Evolutionary conservation across 75 land plant species (phyloP).

Genomic region (Ceratopteris richardii): DNA sequence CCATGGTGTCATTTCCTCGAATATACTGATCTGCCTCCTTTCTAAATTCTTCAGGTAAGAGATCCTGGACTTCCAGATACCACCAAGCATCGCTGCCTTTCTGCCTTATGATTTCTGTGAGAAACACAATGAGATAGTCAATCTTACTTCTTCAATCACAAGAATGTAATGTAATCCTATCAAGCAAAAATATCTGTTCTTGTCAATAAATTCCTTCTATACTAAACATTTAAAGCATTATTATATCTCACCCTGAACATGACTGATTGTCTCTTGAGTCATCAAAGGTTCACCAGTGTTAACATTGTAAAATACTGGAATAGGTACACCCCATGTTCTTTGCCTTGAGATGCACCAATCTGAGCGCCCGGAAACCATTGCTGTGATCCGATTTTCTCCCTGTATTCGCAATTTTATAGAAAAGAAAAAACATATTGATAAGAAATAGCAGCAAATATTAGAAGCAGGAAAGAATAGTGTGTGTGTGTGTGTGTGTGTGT

Average conservation of each 20-base stretch:
- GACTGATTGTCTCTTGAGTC: slow-evolving; percentile 67
- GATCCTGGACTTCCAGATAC: slow-evolving; percentile 74
- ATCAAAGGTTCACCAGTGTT: slow-evolving; percentile 76
- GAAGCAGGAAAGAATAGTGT: too few relatives aligned
- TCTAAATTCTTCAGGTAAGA: slow-evolving; percentile 74
- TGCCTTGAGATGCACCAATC: slow-evolving; percentile 99
- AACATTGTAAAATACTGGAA: slow-evolving; percentile 91
- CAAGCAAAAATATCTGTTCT: neutral
- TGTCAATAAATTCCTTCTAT: neutral
- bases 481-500: too few relatives aligned
- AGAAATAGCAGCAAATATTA: too few relatives aligned
- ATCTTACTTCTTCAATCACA: too few relatives aligned
- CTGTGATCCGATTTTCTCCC: slow-evolving; percentile 86
- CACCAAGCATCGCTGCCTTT: slow-evolving; percentile 99
- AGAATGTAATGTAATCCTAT: too few relatives aligned
- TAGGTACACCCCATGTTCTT: slow-evolving; percentile 99
- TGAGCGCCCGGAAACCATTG: slow-evolving; percentile 85
- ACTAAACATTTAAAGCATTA: too few relatives aligned
- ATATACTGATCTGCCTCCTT: slow-evolving; percentile 55
- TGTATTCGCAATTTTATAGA: slow-evolving; percentile 20
- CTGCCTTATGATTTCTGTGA: slow-evolving; percentile 58
- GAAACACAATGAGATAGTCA: neutral
- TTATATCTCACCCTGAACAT: slow-evolving; percentile 60
- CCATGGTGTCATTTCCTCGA: slow-evolving; percentile 97
- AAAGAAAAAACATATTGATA: neutral